A percentile compares a stretch with the other conserved stretches of the same genome.
Evolutionary conservation across 306 rosid genomes (phyloP).

Genomic region (Quercus engelmannii): DNA sequence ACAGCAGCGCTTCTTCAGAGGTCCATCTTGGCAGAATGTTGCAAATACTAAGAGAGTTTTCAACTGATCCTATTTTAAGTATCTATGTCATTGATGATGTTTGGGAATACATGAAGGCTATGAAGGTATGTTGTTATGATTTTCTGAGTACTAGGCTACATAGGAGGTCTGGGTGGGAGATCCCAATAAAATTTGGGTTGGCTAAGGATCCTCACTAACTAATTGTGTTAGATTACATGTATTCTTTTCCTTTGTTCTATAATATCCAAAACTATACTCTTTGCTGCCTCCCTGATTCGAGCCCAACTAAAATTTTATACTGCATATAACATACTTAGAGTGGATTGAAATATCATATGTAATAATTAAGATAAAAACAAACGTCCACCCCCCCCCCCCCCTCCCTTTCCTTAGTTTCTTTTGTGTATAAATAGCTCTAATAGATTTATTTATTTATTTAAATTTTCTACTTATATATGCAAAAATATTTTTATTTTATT

Average conservation of each 20-base stretch:
- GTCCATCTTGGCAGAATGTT: slow-evolving; percentile 84
- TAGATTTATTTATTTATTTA: no score
- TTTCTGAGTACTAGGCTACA: slow-evolving; percentile 1
- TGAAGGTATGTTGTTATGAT: slow-evolving; percentile 55
- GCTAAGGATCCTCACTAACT: no score
- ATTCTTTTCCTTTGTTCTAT: no score
- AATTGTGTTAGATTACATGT: no score
- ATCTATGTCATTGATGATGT: slow-evolving; percentile 92
- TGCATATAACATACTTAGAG: background rate
- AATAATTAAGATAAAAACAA: background rate
- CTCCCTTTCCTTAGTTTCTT: no score
- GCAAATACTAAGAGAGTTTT: slow-evolving; percentile 90
- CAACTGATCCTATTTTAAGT: slow-evolving; percentile 84
- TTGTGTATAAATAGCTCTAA: background rate
- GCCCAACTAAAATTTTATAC: background rate
- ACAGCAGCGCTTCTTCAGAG: slow-evolving; percentile 66
- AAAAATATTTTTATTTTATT: no score
- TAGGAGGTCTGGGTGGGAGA: slow-evolving; percentile 4
- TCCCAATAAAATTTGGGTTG: background rate
- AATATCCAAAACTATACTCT: no score
- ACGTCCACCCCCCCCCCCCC: background rate
- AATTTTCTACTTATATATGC: no score
- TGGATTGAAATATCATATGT: background rate
- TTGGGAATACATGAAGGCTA: slow-evolving; percentile 97
- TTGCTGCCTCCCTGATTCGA: background rate